Evolutionary conservation across 495 filamentous ascomycete genomes (phyloP), one percentile per base, ranked within the genome.

Genomic region (Penicillium manginii): DNA sequence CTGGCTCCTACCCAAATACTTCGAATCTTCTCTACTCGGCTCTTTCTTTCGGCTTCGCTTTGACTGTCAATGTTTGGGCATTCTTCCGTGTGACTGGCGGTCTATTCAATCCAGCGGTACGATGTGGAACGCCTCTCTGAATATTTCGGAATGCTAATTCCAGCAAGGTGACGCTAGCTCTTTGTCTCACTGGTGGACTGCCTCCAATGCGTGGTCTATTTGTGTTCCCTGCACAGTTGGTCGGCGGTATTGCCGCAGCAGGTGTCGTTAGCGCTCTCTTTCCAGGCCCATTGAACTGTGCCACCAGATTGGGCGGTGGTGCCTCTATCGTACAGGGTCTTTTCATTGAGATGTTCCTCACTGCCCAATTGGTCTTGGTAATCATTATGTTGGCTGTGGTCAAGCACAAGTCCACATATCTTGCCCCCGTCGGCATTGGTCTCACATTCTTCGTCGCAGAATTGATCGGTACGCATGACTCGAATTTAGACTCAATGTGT

Each of bases 361-460:
- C 91, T 0, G 83, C 88, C 2, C 83, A 91, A 69, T 74, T 96
- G 31, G 84, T 92, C 18, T 85, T 93, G 54, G 82, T 89, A 6
- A 87, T 93, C 32, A 89, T 93, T 73, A 91, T 96, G 83, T 73
- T 94, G 48, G 91, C 91, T 3, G 87, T 86, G 15, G 90, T 93
- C 71, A 94, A 93, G 73, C 88, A 92, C 70, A 88, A 88, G 63
- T 86, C 79, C 5, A 94, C 91, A 0, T 92, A 83, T 62, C 75
- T 92, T 12, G 91, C 91, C 0, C 91, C 91, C 0, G 79, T 93
- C 2, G 91, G 83, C 0, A 93, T 96, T 60, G 91, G 90, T 4
- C 60, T 90, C 21, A 74, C 87, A 0, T 82, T 94, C 37, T 90
- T 92, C 73, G 78, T 93, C 39, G 78, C 83, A 0, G 82, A 92